A percentile compares a stretch with the other conserved stretches of the same genome.
phyloP scores from a whole-genome alignment of 495 filamentous ascomycete genomes.

The Tetracladium marchalianum region DNA sequence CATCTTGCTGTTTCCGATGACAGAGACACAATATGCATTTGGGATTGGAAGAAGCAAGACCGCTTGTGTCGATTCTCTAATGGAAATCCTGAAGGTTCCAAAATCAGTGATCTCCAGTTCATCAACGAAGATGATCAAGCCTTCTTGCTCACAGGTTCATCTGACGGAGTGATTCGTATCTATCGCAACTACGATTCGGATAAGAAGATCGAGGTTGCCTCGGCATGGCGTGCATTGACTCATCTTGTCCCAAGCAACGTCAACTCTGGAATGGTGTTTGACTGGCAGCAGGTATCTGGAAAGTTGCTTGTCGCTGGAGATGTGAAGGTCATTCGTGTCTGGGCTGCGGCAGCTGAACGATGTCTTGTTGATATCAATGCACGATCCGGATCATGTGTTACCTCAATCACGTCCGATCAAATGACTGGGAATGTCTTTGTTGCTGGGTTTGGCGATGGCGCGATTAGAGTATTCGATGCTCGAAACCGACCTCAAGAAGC shows the following conservation, averaged over 20 bases:
- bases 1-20: conserved; percentile 93
- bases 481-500: conserved; percentile 67
- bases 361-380: conserved; percentile 93
- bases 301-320: conserved; percentile 91
- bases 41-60: conserved; percentile 76
- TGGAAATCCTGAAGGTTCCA: conserved; percentile 80
- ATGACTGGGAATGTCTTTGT: conserved; percentile 94
- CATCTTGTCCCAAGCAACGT: conserved; percentile 86
- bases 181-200: conserved; percentile 79
- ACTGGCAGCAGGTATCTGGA: conserved; percentile 97
- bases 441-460: conserved; percentile 95
- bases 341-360: conserved; percentile 89
- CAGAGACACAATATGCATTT: conserved; percentile 77
- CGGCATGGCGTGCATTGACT: conserved; percentile 82
- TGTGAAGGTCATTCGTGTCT: conserved; percentile 88
- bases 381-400: conserved; percentile 91
- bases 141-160: conserved; percentile 86
- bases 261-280: conserved; percentile 90
- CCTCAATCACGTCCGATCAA: conserved; percentile 90
- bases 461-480: conserved; percentile 88
- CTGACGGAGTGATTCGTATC: conserved; percentile 88
- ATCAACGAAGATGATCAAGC: conserved; percentile 99
- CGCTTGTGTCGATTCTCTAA: conserved; percentile 83
- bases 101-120: conserved; percentile 88
- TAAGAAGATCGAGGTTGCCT: conserved; percentile 71